Percentiles rank a stretch among this genome's conserved stretches.
Conservation (phyloP, 1,284 basidiomycete species). For the Cutaneotrichosporon mucoides region DNA sequence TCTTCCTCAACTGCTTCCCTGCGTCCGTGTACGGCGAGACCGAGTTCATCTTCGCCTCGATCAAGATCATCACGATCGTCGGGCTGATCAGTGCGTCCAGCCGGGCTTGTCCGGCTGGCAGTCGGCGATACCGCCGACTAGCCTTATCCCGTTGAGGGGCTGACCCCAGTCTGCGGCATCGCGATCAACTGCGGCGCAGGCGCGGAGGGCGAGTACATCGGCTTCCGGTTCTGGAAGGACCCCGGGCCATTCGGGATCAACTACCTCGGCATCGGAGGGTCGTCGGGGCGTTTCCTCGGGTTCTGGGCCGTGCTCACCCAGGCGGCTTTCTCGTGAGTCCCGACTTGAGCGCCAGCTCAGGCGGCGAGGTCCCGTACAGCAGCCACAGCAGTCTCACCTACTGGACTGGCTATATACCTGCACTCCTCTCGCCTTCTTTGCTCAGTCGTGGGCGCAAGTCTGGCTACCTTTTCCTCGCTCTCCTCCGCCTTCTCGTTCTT, state of each 20-base stretch:
- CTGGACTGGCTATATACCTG: no score
- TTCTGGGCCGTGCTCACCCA: conserved; percentile 14
- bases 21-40: conserved; percentile 15
- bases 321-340: conserved; percentile 18
- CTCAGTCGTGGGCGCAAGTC: not conserved
- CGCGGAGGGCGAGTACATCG: conserved; percentile 42
- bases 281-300: conserved; percentile 27
- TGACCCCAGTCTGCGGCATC: conserved; percentile 53
- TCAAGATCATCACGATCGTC: conserved; percentile 72
- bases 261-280: conserved; percentile 48
- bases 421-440: no score
- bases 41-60: conserved; percentile 52
- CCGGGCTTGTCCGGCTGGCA: not conserved
- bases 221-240: conserved; percentile 52
- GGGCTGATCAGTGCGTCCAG: conserved; percentile 37
- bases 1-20: conserved; percentile 43
- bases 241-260: conserved; percentile 47
- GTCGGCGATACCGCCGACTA: no score
- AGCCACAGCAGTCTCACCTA: no score
- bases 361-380: no score
- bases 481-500: not conserved
- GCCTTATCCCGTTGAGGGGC: no score
- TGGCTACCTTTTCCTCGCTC: not conserved
- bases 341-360: no score
- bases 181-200: conserved; percentile 57